Evolutionary conservation across 2,329 filamentous ascomycete species (phyloP), one percentile per base, ranked within the genome.

Genomic region (Pyrenochaeta sp.): DNA sequence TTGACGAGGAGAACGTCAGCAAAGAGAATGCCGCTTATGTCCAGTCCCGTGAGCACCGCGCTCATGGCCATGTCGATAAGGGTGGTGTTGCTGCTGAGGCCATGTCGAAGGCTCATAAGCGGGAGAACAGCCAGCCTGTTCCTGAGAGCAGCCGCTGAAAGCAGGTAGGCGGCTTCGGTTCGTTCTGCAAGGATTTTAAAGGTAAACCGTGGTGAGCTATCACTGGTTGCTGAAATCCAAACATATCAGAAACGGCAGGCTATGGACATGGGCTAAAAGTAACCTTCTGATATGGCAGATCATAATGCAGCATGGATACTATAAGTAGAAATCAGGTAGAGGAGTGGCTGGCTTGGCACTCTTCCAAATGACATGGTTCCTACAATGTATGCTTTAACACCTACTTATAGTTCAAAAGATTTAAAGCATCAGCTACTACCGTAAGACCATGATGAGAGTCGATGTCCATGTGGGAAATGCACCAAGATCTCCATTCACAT

Each of bases 41-140:
- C 13, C 19, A 22, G 19, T 13, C 27, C 19, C 19, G 27, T n/a
- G 28, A 51, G 19, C 50, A 52, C 13, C 48, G 34, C 24, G 12
- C 27, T 8, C 30, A 37, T 40, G 49, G 52, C 7, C 49, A 50
- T 28, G 40, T 30, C 25, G 42, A 55, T 12, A 40, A 22, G 25
- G 42, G 36, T 5, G 27, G 48, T 15, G 34, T 32, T 27, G 49
- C 28, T 39, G 27, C 32, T 27, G 46, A 57, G 32, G 53, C 50
- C 24, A 24, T 56, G 34, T 27, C 49, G 30, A 36, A 54, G 42
- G 37, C 32, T 42, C 53, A 61, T 42, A 61, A 53, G 51, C 53
- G 53, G 12, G 63, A 64, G 50, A 57, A 61, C 27, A 55, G 50
- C 34, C 50, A 59, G 24, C 51, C 56, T 40, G 32, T 24, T 5